Percentiles rank a stretch among this genome's conserved stretches.
Evolutionary conservation across 257 asterid species (phyloP).

Genomic region (Ajuga chamaepitys): DNA sequence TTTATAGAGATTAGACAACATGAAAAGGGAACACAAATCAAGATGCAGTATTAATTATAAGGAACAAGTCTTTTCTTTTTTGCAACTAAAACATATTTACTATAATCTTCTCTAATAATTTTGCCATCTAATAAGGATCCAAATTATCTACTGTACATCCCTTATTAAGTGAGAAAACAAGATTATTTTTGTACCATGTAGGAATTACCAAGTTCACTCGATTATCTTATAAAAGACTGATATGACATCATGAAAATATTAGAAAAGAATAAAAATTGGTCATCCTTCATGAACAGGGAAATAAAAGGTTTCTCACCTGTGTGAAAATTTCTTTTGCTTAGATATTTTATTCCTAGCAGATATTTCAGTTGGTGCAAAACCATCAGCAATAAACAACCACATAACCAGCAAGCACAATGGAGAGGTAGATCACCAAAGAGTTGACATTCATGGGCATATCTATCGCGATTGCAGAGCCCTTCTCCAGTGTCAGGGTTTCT

Average conservation of each 20-base stretch:
- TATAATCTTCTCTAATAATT: not conserved
- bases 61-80: not conserved
- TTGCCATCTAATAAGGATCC: not conserved
- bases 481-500: constrained; percentile 70
- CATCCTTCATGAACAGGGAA: constrained; percentile 6
- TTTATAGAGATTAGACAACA: too few species aligned
- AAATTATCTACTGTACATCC: not conserved
- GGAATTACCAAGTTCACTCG: not conserved
- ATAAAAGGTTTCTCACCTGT: constrained; percentile 43
- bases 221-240: not conserved
- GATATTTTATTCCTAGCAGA: constrained; percentile 77
- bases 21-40: constrained; percentile 12
- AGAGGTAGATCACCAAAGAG: constrained; percentile 88
- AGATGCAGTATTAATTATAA: constrained; percentile 4
- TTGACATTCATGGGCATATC: constrained; percentile 95
- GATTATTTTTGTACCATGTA: not conserved
- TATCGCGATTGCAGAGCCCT: constrained; percentile 90
- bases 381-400: constrained; percentile 96
- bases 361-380: constrained; percentile 87
- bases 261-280: not conserved
- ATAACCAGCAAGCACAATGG: constrained; percentile 87
- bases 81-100: not conserved
- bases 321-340: constrained; percentile 87
- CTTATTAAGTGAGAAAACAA: not conserved
- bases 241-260: constrained; percentile 2